Conservation (phyloP, 129 eudicot genomes). For the Pittosporum tobira region DNA sequence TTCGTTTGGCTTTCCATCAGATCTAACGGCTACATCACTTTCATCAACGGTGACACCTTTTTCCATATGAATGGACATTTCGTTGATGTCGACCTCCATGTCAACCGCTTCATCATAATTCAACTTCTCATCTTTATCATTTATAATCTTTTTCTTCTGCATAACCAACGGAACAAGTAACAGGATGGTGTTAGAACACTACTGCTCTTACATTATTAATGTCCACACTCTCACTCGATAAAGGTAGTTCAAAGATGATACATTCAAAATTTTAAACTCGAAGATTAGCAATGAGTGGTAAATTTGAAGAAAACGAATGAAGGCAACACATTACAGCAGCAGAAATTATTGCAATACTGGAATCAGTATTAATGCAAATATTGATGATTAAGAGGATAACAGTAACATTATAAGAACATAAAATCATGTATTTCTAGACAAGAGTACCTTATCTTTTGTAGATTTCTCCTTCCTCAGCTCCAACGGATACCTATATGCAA, state of each 20-base stretch:
- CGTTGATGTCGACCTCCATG: constrained; percentile 31
- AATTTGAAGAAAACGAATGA: background rate
- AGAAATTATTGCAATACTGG: background rate
- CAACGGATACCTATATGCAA: constrained; percentile 65
- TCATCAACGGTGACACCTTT: constrained; percentile 30
- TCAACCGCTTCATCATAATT: constrained; percentile 35
- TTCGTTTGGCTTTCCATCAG: constrained; percentile 26
- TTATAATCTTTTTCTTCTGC: constrained; percentile 54
- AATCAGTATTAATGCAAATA: background rate
- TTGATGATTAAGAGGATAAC: background rate
- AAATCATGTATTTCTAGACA: constrained; percentile 5
- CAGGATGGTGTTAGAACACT: background rate
- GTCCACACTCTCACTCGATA: background rate
- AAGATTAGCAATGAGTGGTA: background rate
- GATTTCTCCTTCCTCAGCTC: constrained; percentile 94
- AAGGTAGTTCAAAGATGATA: background rate
- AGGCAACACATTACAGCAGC: background rate
- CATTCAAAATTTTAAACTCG: background rate
- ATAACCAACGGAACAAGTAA: constrained; percentile 17
- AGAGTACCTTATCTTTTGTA: constrained; percentile 74
- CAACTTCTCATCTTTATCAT: constrained; percentile 41
- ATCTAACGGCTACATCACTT: constrained; percentile 25
- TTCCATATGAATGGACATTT: constrained; percentile 49
- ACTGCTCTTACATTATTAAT: background rate
- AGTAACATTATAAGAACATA: background rate